phyloP scores from a whole-genome alignment of 768 basidiomycete genomes.

The Hydnum rufescens region DNA sequence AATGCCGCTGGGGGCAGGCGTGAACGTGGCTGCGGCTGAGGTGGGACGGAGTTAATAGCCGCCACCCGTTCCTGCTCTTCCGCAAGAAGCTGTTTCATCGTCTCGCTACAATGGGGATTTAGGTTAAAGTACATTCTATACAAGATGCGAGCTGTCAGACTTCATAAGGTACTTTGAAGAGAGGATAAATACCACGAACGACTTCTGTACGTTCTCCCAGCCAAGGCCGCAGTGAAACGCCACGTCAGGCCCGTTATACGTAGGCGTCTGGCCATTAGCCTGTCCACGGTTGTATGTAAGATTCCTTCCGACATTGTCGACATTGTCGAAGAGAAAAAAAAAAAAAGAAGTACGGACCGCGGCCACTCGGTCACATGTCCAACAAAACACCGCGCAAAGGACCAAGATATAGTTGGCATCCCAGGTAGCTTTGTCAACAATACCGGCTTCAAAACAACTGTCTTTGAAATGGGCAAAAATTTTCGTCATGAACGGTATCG shows the following conservation, averaged over 20 bases:
- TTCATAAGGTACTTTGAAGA: too few species aligned
- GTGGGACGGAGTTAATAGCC: too few species aligned
- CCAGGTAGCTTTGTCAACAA: background rate
- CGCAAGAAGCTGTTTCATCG: background rate
- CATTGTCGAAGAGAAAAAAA: too few species aligned
- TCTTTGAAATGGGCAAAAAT: background rate
- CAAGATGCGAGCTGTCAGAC: too few species aligned
- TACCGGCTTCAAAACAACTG: background rate
- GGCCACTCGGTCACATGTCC: background rate
- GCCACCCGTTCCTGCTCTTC: background rate
- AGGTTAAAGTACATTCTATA: background rate
- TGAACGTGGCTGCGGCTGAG: too few species aligned
- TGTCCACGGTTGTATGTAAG: background rate
- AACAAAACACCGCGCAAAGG: background rate
- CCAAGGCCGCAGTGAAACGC: background rate
- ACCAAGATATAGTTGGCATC: slow-evolving; percentile 1
- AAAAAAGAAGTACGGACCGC: background rate
- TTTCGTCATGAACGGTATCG: background rate
- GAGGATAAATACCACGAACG: too few species aligned
- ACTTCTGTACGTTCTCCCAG: slow-evolving; percentile 1
- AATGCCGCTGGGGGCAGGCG: too few species aligned
- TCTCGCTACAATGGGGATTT: background rate
- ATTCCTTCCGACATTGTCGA: background rate
- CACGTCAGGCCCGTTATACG: background rate
- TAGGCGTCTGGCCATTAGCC: background rate